These are phyloP conservation scores for Cydonia oblonga DNA, from an alignment of 331 rosid genomes.

Conservation along the genomic window DNA sequence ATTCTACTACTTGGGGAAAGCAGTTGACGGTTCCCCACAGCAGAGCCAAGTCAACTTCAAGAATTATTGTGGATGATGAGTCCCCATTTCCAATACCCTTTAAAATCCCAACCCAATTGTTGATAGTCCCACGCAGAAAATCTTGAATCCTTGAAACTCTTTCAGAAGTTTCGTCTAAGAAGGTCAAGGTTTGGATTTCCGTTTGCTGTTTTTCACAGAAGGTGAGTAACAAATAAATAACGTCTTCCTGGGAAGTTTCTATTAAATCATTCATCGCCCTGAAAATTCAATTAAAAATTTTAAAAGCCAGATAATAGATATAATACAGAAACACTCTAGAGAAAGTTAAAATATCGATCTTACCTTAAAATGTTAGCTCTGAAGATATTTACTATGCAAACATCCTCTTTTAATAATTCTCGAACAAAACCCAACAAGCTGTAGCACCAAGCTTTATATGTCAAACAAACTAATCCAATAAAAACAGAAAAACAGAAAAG, in stretches of 20 bases:
- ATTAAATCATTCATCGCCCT: conserved; percentile 53
- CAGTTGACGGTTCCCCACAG: conserved; percentile 72
- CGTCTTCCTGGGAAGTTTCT: conserved; percentile 57
- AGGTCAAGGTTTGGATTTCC: conserved; percentile 21
- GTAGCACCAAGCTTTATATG: conserved; percentile 23
- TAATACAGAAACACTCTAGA: neutral
- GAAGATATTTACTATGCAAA: conserved; percentile 33
- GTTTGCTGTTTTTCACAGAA: conserved; percentile 38
- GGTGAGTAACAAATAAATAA: conserved; percentile 42
- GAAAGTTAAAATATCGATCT: neutral
- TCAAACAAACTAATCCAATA: conserved; percentile 8
- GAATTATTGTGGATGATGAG: conserved; percentile 20
- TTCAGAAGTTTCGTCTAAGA: conserved; percentile 24
- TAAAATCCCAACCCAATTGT: conserved; percentile 19
- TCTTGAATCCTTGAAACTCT: conserved; percentile 37
- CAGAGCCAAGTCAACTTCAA: conserved; percentile 43
- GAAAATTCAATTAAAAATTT: conserved; percentile 23
- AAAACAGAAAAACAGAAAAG: neutral
- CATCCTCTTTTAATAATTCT: conserved; percentile 44
- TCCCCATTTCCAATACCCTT: conserved; percentile 21
- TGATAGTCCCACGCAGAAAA: conserved; percentile 33
- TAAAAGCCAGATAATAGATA: neutral
- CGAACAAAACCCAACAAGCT: conserved; percentile 61
- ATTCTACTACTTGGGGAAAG: conserved; percentile 43
- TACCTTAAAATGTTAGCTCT: conserved; percentile 57